Evolutionary conservation across 345 rosid genomes (phyloP).

Genomic region (Aquilaria yunnanensis): DNA sequence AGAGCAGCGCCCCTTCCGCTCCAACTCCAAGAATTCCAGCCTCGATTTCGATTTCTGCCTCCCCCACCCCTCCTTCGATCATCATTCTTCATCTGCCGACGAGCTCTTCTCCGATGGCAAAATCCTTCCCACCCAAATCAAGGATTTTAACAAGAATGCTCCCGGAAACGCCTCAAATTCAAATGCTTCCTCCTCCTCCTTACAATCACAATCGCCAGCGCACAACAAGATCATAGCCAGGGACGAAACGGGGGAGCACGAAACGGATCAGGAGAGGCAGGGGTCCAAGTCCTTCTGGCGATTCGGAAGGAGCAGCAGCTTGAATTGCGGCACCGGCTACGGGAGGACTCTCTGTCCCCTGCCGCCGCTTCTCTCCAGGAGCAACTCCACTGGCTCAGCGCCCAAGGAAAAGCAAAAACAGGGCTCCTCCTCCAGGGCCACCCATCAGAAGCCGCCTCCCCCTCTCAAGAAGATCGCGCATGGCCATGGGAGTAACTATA

Average conservation of each 20-base stretch:
- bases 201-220: too few relatives aligned
- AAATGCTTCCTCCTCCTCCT: too few relatives aligned
- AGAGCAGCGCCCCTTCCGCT: conserved; percentile 41
- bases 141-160: conserved; percentile 17
- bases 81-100: conserved; percentile 48
- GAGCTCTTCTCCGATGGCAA: conserved; percentile 48
- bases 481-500: conserved; percentile 11
- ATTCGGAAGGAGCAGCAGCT: conserved; percentile 71
- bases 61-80: conserved; percentile 35
- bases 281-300: conserved; percentile 69
- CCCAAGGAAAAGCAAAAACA: conserved; percentile 35
- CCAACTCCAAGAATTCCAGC: conserved; percentile 36
- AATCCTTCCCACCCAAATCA: conserved; percentile 46
- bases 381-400: conserved; percentile 67
- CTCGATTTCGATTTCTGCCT: conserved; percentile 49
- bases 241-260: conserved; percentile 22
- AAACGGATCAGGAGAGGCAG: conserved; percentile 31
- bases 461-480: conserved; percentile 48
- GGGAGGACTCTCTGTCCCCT: conserved; percentile 70
- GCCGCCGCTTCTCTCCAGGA: conserved; percentile 68
- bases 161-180: conserved; percentile 1
- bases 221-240: conserved; percentile 12
- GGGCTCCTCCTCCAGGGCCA: conserved; percentile 13
- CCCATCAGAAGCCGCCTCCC: conserved; percentile 49
- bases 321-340: conserved; percentile 64